Percentiles rank a stretch among this genome's conserved stretches.
phyloP scores from a whole-genome alignment of 352 stramenopile genomes.

The Stramenopiles sp. region DNA sequence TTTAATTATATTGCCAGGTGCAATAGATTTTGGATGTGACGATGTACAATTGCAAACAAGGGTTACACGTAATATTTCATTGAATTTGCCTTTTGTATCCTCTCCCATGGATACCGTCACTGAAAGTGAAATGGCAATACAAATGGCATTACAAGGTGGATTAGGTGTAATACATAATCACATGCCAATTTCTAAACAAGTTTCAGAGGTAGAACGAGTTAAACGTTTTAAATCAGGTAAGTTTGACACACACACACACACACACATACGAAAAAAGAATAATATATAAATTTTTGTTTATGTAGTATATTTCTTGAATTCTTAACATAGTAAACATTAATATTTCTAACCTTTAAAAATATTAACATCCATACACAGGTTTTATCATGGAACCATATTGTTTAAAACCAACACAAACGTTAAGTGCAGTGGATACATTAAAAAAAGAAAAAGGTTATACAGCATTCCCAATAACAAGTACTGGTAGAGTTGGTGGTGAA shows the following conservation, averaged over 20 bases:
- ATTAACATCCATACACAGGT: slow-evolving; percentile 6
- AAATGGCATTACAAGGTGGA: slow-evolving; percentile 92
- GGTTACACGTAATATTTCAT: slow-evolving; percentile 73
- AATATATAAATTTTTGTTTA: too few species aligned
- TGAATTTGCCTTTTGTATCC: slow-evolving; percentile 83
- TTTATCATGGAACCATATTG: slow-evolving; percentile 18
- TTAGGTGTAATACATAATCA: slow-evolving; percentile 99
- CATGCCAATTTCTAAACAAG: slow-evolving; percentile 91
- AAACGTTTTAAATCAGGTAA: slow-evolving; percentile 20
- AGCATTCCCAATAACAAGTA: slow-evolving; percentile 94
- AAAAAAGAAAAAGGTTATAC: slow-evolving; percentile 85
- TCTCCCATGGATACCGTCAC: slow-evolving; percentile 99
- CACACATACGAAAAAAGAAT: too few species aligned
- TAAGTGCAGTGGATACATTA: slow-evolving; percentile 80
- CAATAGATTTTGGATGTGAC: slow-evolving; percentile 82
- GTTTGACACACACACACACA: neutral
- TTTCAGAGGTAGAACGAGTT: slow-evolving; percentile 53
- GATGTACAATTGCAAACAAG: slow-evolving; percentile 84
- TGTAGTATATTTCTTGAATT: too few species aligned
- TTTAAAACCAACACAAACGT: slow-evolving; percentile 59
- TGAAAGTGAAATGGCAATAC: slow-evolving; percentile 96
- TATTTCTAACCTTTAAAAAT: slow-evolving; percentile 39
- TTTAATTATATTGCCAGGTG: slow-evolving; percentile 55
- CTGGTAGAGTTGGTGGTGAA: slow-evolving; percentile 86
- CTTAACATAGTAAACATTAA: slow-evolving; percentile 95